Evolutionary conservation across 805 yeast species (phyloP).

Genomic region (Maudiozyma pseudohumilis): DNA sequence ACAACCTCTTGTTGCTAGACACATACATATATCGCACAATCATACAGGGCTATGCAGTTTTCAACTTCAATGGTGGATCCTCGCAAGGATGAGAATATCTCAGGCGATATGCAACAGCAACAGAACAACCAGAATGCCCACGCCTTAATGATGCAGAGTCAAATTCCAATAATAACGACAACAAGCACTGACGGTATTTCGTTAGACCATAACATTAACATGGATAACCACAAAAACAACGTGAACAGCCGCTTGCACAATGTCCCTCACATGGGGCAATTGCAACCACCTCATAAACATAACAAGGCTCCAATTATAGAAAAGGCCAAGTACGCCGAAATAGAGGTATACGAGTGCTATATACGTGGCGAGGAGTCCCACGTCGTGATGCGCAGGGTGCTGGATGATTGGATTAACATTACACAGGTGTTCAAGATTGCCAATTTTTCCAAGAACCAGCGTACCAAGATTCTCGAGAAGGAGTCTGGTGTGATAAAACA

Average conservation of each 20-base stretch:
- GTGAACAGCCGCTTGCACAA: not conserved
- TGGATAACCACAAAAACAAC: not conserved
- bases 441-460: conserved; percentile 64
- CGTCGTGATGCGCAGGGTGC: conserved; percentile 67
- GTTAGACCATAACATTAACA: not conserved
- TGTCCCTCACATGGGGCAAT: not conserved
- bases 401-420: conserved; percentile 90
- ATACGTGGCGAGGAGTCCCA: conserved; percentile 39
- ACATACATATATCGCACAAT: too few relatives aligned
- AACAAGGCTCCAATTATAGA: conserved; percentile 20
- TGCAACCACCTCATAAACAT: not conserved
- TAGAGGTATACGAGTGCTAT: conserved; percentile 51
- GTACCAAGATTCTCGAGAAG: conserved; percentile 66
- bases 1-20: too few relatives aligned
- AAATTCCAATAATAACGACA: conserved; percentile 4
- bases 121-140: too few relatives aligned
- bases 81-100: not conserved
- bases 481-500: conserved; percentile 65
- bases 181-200: not conserved
- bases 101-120: not conserved
- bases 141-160: not conserved
- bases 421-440: conserved; percentile 76
- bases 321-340: conserved; percentile 40
- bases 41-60: too few relatives aligned
- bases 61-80: conserved; percentile 1